Evolutionary conservation across 371 early-diverging fungal genomes (phyloP).

Genomic region (Amoeboaphelidium protococcarum): DNA sequence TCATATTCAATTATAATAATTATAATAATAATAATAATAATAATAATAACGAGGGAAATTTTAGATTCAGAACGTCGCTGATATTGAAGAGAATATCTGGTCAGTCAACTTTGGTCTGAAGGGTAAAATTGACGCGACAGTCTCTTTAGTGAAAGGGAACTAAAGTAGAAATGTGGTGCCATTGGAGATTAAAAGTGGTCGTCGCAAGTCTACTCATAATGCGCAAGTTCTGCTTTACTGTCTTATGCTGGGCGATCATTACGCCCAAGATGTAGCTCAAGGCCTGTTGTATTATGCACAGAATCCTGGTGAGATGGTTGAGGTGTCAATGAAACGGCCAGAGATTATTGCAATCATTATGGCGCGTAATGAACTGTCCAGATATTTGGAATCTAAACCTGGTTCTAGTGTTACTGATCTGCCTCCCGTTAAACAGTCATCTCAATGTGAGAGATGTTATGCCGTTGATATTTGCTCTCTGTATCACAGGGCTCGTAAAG

Average conservation of each 20-base stretch:
- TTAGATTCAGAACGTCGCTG: constrained; percentile 29
- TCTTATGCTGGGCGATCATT: constrained; percentile 54
- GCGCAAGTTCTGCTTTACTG: constrained; percentile 69
- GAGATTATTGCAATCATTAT: constrained; percentile 44
- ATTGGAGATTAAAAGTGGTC: constrained; percentile 76
- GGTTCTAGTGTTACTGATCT: too few species aligned
- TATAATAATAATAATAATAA: constrained; percentile 16
- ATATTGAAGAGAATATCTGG: constrained; percentile 78
- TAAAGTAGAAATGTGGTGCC: constrained; percentile 28
- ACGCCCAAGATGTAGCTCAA: constrained; percentile 31
- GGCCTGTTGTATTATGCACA: constrained; percentile 52
- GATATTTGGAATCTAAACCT: constrained; percentile 1
- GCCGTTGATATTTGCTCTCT: constrained; percentile 30
- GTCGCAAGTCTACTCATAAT: constrained; percentile 25
- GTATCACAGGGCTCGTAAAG: constrained; percentile 43
- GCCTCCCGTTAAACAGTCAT: too few species aligned
- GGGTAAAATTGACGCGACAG: constrained; percentile 62
- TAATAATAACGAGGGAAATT: neutral
- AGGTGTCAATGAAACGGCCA: constrained; percentile 25
- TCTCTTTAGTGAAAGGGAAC: constrained; percentile 13
- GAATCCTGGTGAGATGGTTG: constrained; percentile 24
- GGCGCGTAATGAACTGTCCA: constrained; percentile 41
- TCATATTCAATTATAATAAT: too few species aligned
- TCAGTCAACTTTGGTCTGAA: constrained; percentile 73
- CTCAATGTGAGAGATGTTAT: constrained; percentile 43